These are phyloP conservation scores for Zygnema cylindricum DNA, from an alignment of 139 green algal genomes.

Conservation along the genomic window DNA sequence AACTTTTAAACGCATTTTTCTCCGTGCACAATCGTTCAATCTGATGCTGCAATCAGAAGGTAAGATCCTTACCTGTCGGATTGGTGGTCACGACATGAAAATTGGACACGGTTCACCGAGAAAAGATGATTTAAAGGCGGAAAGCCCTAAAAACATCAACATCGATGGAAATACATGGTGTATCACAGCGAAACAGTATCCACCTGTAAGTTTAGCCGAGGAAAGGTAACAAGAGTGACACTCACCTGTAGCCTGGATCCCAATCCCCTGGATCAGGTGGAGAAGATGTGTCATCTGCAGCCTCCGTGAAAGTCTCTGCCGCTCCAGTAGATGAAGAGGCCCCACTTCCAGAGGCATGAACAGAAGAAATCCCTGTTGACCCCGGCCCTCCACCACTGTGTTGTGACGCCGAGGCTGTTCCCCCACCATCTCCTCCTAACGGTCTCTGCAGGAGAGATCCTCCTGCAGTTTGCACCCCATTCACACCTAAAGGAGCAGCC, in stretches of 20 bases:
- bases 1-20: too few species aligned
- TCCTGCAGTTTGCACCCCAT: background rate
- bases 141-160: background rate
- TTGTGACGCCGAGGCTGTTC: background rate
- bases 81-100: too few species aligned
- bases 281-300: background rate
- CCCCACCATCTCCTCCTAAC: background rate
- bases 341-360: constrained; percentile 1
- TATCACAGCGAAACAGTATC: too few species aligned
- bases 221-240: background rate
- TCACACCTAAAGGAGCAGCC: background rate
- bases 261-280: constrained; percentile 27
- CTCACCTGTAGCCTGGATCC: constrained; percentile 23
- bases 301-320: background rate
- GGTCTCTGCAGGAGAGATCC: background rate
- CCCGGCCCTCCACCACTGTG: background rate
- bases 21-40: too few species aligned
- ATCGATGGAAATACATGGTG: too few species aligned
- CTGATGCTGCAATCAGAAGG: too few species aligned
- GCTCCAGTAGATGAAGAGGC: background rate
- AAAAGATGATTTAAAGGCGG: background rate
- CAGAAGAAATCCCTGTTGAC: background rate
- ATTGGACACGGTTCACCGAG: too few species aligned
- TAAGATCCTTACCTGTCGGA: too few species aligned
- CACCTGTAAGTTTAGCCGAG: background rate